Evolutionary conservation across 306 rosid genomes (phyloP).

Genomic region (Astragalus membranaceus): DNA sequence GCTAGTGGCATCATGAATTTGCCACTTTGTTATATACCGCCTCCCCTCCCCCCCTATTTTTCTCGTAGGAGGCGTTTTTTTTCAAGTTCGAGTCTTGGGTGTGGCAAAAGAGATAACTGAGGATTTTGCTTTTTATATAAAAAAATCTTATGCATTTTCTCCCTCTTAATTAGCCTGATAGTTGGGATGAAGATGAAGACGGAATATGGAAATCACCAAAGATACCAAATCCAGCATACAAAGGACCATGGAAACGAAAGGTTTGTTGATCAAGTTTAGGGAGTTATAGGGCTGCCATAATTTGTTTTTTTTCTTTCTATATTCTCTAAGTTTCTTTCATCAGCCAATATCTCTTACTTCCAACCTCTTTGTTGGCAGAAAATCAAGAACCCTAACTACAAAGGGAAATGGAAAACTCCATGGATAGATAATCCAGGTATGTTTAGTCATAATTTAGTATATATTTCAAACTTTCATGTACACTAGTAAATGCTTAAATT

Average conservation of each 20-base stretch:
- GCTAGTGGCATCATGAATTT: not conserved
- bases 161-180: slow-evolving; percentile 52
- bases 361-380: slow-evolving; percentile 22
- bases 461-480: not conserved
- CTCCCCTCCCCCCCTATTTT: not conserved
- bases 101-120: too few species aligned
- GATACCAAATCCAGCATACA: slow-evolving; percentile 90
- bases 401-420: slow-evolving; percentile 60
- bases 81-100: too few species aligned
- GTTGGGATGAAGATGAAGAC: slow-evolving; percentile 90
- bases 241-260: slow-evolving; percentile 93
- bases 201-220: slow-evolving; percentile 88
- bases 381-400: slow-evolving; percentile 52
- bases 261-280: slow-evolving; percentile 35
- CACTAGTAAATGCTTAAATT: not conserved
- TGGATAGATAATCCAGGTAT: slow-evolving; percentile 56
- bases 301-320: not conserved
- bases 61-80: not conserved
- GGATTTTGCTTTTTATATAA: too few species aligned
- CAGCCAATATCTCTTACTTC: slow-evolving; percentile 19
- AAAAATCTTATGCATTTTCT: not conserved
- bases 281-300: slow-evolving; percentile 7
- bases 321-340: not conserved
- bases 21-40: not conserved
- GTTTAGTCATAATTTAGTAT: not conserved